A percentile compares a stretch with the other conserved stretches of the same genome.
Conservation (phyloP, 805 yeast genomes). For the Teunomyces cretensis region DNA sequence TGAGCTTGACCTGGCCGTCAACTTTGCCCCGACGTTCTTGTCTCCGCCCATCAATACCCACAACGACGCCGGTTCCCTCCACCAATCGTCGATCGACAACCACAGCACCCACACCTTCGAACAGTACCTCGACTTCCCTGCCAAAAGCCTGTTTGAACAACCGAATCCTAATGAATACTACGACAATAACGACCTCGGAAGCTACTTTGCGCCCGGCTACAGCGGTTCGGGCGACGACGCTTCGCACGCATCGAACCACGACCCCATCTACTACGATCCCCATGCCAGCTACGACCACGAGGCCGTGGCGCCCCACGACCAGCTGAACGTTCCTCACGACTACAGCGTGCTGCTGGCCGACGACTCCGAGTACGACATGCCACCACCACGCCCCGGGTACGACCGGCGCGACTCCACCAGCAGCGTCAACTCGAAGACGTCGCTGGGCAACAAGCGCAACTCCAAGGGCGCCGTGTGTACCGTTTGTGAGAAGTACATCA, state of each 20-base stretch:
- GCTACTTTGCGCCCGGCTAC: background rate
- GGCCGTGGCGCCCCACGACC: background rate
- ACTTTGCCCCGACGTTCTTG: background rate
- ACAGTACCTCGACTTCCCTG: background rate
- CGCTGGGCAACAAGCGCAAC: conserved; percentile 16
- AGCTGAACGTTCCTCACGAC: background rate
- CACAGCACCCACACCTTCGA: background rate
- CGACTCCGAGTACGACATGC: background rate
- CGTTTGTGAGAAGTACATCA: conserved; percentile 40
- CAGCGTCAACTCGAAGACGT: background rate
- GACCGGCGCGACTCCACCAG: conserved; percentile 10
- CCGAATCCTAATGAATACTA: background rate
- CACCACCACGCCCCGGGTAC: conserved; percentile 10
- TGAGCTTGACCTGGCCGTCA: conserved; percentile 4
- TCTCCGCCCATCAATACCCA: background rate
- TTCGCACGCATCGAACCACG: background rate
- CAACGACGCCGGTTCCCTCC: background rate
- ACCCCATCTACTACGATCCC: background rate
- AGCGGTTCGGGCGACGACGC: background rate
- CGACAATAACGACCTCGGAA: background rate
- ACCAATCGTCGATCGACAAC: no score
- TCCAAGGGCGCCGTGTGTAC: conserved; percentile 39
- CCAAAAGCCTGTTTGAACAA: background rate
- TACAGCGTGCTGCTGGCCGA: background rate
- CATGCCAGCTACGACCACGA: background rate